Conservation (phyloP, 306 rosid species). For the Gynostemma pentaphyllum region DNA sequence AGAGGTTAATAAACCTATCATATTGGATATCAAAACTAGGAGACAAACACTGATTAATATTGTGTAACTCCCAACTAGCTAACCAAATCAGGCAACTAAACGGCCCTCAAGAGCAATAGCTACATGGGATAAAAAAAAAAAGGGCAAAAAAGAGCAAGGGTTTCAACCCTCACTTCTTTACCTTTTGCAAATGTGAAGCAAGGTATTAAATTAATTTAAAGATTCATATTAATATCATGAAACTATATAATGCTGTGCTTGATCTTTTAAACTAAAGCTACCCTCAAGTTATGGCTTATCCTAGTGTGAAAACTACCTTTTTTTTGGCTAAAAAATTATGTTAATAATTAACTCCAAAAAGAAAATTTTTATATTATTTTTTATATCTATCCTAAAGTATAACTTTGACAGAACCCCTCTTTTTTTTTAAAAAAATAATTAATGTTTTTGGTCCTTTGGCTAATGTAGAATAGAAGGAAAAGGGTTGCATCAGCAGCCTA, state of each 20-base stretch:
- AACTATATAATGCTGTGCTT: not conserved
- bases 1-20: too few relatives aligned
- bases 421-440: not conserved
- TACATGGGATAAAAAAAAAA: not conserved
- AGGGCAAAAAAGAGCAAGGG: not conserved
- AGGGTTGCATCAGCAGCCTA: constrained; percentile 17
- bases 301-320: not conserved
- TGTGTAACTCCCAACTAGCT: too few relatives aligned
- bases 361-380: constrained; percentile 4
- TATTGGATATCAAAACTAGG: too few relatives aligned
- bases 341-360: not conserved
- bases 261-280: not conserved
- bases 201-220: not conserved
- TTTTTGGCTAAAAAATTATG: not conserved
- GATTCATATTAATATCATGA: not conserved
- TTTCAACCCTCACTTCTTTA: not conserved
- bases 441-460: not conserved
- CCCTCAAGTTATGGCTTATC: not conserved
- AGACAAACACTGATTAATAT: too few relatives aligned
- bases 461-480: constrained; percentile 22
- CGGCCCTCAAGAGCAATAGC: too few relatives aligned
- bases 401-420: constrained; percentile 4
- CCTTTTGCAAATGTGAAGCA: not conserved
- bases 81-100: too few relatives aligned
- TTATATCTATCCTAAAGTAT: constrained; percentile 13